phyloP scores from a whole-genome alignment of 305 asterid species.

The Fraxinus sp. region DNA sequence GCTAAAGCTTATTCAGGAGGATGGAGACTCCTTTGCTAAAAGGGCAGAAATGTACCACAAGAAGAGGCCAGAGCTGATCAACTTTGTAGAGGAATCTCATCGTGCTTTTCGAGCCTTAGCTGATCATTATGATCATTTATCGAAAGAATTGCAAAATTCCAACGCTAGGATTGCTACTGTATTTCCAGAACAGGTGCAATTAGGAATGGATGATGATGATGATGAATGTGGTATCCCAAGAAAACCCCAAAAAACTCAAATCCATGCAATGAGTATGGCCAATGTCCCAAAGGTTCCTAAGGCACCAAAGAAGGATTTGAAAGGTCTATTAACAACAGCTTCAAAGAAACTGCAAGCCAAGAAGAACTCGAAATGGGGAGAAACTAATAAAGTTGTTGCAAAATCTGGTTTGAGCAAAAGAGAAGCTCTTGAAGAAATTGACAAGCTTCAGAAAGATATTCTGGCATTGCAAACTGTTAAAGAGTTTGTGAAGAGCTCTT shows the following conservation, averaged over 20 bases:
- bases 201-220: slow-evolving; percentile 47
- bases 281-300: slow-evolving; percentile 59
- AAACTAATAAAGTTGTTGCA: slow-evolving; percentile 19
- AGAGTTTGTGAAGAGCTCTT: slow-evolving; percentile 67
- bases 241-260: slow-evolving; percentile 27
- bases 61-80: slow-evolving; percentile 78
- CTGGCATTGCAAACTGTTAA: slow-evolving; percentile 53
- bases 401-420: slow-evolving; percentile 46
- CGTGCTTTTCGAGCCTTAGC: slow-evolving; percentile 79
- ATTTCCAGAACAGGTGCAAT: slow-evolving; percentile 74
- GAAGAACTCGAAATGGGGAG: slow-evolving; percentile 27
- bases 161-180: slow-evolving; percentile 75
- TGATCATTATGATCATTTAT: slow-evolving; percentile 74
- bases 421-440: slow-evolving; percentile 57
- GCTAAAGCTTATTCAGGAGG: slow-evolving; percentile 77
- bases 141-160: slow-evolving; percentile 84
- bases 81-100: slow-evolving; percentile 72
- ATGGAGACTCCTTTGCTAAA: slow-evolving; percentile 90
- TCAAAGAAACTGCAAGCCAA: slow-evolving; percentile 42
- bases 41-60: slow-evolving; percentile 98
- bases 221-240: slow-evolving; percentile 24
- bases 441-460: slow-evolving; percentile 62
- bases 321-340: slow-evolving; percentile 53
- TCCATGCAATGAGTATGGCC: slow-evolving; percentile 22
- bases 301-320: slow-evolving; percentile 58